Base-by-base conservation (phyloP, 495 filamentous ascomycete genomes). In the Cercophora newfieldiana region DNA sequence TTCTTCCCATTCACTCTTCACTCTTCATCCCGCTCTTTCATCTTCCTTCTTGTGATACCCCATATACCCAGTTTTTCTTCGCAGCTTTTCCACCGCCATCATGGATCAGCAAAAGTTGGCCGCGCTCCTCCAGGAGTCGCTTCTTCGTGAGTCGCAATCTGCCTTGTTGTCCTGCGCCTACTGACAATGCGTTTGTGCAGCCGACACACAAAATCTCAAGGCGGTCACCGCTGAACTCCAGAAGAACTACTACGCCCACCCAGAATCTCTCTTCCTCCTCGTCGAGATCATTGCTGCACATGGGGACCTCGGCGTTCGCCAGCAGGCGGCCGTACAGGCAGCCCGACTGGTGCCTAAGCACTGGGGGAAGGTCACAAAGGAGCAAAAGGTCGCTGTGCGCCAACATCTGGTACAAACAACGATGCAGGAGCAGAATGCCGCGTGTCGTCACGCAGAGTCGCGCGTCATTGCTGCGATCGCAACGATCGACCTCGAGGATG, bases 271-370 rank as follows among this genome's bases (percentile, higher is more conserved):
- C 7, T 82, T 91, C 26, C 83, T 90, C 70, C 89, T 99, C 31
- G 83, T 98, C 57, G 92, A 97, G 73, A 85, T 97, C 69, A 84
- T 96, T 62, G 89, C 89, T 29, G 88, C 87, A 48, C 89, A 97
- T 74, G 80, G 88, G 48, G 84, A 90, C 66, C 68, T 85, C 7
- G 85, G 89, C 66, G 81, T 97, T 16, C 89, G 92, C 61, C 96
- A 98, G 79, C 83, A 94, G 61, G 92, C 96, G 31, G 91, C 95
- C 54, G 91, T 98, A 56, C 92, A 97, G 80, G 88, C 90, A 21
- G 83, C 91, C 29, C 86, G 88, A 63, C 82, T 96, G 29, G 91
- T 97, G 21, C 78, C 85, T 66, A 97, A 93, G 83, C 93, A 96
- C 78, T 99, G 95, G 95, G 82, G 81, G 51, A 87, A 92, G 75